Conservation (phyloP, 306 rosid species). For the Hippophae tibetana region DNA sequence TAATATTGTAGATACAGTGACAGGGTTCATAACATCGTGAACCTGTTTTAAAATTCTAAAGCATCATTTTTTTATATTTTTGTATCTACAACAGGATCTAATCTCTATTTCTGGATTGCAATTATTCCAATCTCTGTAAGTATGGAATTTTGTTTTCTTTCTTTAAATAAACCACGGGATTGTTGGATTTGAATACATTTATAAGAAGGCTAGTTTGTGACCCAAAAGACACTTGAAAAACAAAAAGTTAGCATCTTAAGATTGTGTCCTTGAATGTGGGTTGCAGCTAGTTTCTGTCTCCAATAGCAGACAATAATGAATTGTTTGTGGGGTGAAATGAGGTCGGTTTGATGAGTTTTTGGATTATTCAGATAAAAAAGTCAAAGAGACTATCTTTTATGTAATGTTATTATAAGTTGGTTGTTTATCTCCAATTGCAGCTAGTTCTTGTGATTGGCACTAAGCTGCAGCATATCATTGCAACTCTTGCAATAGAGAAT, state of each 20-base stretch:
- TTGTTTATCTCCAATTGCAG: slow-evolving; percentile 32
- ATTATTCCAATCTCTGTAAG: slow-evolving; percentile 75
- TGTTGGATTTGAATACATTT: too few relatives aligned
- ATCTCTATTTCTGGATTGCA: slow-evolving; percentile 97
- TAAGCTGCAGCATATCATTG: slow-evolving; percentile 84
- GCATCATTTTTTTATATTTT: slow-evolving; percentile 10
- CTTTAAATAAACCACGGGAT: too few relatives aligned
- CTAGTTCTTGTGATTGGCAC: slow-evolving; percentile 93
- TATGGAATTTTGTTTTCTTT: neutral
- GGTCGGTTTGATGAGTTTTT: too few relatives aligned
- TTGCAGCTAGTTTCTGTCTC: too few relatives aligned
- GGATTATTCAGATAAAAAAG: slow-evolving; percentile 11
- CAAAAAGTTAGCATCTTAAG: too few relatives aligned
- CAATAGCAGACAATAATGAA: too few relatives aligned
- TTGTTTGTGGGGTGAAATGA: too few relatives aligned
- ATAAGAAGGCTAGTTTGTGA: too few relatives aligned
- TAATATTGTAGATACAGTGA: too few relatives aligned
- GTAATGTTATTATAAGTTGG: slow-evolving; percentile 7
- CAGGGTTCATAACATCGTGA: too few relatives aligned
- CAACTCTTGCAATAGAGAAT: slow-evolving; percentile 87
- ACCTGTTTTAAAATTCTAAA: slow-evolving; percentile 1
- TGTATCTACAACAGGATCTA: slow-evolving; percentile 56
- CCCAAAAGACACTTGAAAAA: too few relatives aligned
- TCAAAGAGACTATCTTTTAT: neutral
- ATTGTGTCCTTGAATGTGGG: too few relatives aligned